Percentiles rank a stretch among this genome's conserved stretches.
These are phyloP conservation scores for Myxozyma monticola DNA, from an alignment of 805 yeast genomes.

Conservation along the genomic window DNA sequence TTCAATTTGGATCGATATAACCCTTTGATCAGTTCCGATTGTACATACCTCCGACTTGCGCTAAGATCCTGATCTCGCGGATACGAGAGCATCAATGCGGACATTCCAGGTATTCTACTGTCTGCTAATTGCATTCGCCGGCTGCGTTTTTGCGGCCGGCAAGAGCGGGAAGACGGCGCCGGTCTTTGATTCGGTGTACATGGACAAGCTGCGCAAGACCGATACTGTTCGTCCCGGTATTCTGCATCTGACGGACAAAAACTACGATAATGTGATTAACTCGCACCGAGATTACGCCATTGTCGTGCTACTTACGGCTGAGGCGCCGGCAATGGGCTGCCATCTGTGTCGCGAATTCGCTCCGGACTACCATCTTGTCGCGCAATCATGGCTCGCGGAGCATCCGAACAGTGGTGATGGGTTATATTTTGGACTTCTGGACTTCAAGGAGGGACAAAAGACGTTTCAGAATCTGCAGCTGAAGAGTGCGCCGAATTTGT, in stretches of 20 bases:
- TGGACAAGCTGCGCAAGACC: constrained; percentile 16
- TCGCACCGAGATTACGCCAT: constrained; percentile 71
- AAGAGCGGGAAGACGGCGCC: neutral
- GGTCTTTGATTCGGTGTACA: constrained; percentile 9
- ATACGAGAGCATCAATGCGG: too few relatives aligned
- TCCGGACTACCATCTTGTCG: constrained; percentile 64
- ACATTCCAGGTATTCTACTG: too few relatives aligned
- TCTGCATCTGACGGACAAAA: constrained; percentile 58
- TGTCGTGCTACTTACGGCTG: constrained; percentile 71
- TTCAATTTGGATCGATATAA: too few relatives aligned
- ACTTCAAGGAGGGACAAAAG: constrained; percentile 58
- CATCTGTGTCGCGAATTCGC: constrained; percentile 65
- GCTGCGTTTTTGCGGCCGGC: neutral
- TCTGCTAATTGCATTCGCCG: constrained; percentile 1
- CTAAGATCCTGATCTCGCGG: too few relatives aligned
- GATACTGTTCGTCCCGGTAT: constrained; percentile 36
- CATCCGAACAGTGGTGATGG: constrained; percentile 53
- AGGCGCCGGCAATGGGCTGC: constrained; percentile 73
- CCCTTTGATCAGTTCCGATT: too few relatives aligned
- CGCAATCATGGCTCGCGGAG: constrained; percentile 60
- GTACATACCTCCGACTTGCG: too few relatives aligned
- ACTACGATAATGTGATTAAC: constrained; percentile 54
- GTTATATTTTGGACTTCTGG: constrained; percentile 73
- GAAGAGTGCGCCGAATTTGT: constrained; percentile 77
- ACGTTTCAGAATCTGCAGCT: constrained; percentile 55